Evolutionary conservation across 371 early-diverging fungal species (phyloP).

Genomic region (Thermomucor indicae-seudaticae): DNA sequence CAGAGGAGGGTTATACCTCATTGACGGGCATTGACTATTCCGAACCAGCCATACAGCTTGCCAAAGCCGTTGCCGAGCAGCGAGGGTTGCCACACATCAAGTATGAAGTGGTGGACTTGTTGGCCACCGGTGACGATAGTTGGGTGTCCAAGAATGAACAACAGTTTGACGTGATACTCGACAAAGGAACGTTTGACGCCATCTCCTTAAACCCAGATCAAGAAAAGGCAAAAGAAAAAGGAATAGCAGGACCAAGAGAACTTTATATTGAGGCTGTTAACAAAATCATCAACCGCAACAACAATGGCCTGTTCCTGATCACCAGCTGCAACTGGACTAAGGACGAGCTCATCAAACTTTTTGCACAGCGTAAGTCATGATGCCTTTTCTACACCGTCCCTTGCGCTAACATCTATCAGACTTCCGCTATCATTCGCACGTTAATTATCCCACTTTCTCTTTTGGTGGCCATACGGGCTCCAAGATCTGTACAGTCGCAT

Average conservation of each 20-base stretch:
- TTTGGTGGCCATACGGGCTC: slow-evolving; percentile 90
- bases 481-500: slow-evolving; percentile 79
- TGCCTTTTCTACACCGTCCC: not conserved
- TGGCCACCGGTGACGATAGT: slow-evolving; percentile 40
- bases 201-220: slow-evolving; percentile 71
- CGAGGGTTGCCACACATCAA: slow-evolving; percentile 39
- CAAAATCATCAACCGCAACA: slow-evolving; percentile 29
- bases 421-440: slow-evolving; percentile 63
- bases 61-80: slow-evolving; percentile 50
- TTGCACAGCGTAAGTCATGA: slow-evolving; percentile 48
- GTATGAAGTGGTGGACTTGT: slow-evolving; percentile 62
- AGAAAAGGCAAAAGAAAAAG: slow-evolving; percentile 26
- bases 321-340: slow-evolving; percentile 94
- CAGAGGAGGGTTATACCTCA: slow-evolving; percentile 61
- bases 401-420: slow-evolving; percentile 19
- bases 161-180: slow-evolving; percentile 67
- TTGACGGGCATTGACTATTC: slow-evolving; percentile 88
- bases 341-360: slow-evolving; percentile 69
- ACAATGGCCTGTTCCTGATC: slow-evolving; percentile 70
- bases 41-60: slow-evolving; percentile 66
- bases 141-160: slow-evolving; percentile 26
- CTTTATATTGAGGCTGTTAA: slow-evolving; percentile 26
- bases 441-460: slow-evolving; percentile 78
- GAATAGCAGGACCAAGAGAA: slow-evolving; percentile 32
- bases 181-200: slow-evolving; percentile 95